Evolutionary conservation across 2,329 filamentous ascomycete species (phyloP).

Genomic region (Aspergillus terreus): DNA sequence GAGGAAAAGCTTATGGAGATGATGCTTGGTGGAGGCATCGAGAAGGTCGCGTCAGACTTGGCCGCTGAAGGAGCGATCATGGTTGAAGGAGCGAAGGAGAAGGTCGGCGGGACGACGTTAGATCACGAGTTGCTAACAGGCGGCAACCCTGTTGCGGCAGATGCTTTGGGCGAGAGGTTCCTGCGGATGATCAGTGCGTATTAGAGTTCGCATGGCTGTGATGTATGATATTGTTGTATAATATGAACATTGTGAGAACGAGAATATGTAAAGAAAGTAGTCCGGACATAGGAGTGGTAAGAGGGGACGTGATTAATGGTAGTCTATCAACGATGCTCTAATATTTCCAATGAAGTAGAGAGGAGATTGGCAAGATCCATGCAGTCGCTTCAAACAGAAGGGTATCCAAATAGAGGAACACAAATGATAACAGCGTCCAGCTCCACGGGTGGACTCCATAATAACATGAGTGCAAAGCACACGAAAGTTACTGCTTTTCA

Average conservation of each 20-base stretch:
- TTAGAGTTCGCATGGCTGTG: background rate
- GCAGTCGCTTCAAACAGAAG: slow-evolving; percentile 6
- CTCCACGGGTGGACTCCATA: background rate
- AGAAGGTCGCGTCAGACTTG: slow-evolving; percentile 40
- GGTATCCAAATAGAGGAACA: slow-evolving; percentile 14
- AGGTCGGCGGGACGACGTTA: slow-evolving; percentile 40
- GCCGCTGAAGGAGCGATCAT: slow-evolving; percentile 42
- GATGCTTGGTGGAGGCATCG: slow-evolving; percentile 40
- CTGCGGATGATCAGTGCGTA: slow-evolving; percentile 29
- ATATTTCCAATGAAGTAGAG: slow-evolving; percentile 1
- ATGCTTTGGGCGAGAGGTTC: slow-evolving; percentile 30
- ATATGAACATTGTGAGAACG: slow-evolving; percentile 10
- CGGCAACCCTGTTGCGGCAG: slow-evolving; percentile 31
- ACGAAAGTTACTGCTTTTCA: background rate
- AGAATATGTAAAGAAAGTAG: slow-evolving; percentile 40
- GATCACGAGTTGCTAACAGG: slow-evolving; percentile 39
- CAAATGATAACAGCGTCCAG: slow-evolving; percentile 1
- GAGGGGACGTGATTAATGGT: background rate
- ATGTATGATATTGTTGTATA: too few relatives aligned
- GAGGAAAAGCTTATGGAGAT: slow-evolving; percentile 48
- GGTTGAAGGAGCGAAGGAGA: slow-evolving; percentile 40
- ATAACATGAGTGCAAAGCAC: slow-evolving; percentile 1
- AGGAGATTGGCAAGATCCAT: slow-evolving; percentile 1
- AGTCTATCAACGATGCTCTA: slow-evolving; percentile 1
- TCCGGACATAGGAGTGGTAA: slow-evolving; percentile 1